A percentile compares a stretch with the other conserved stretches of the same genome.
Evolutionary conservation across 768 basidiomycete species (phyloP).

Genomic region (Neoboletus brunneissimus): DNA sequence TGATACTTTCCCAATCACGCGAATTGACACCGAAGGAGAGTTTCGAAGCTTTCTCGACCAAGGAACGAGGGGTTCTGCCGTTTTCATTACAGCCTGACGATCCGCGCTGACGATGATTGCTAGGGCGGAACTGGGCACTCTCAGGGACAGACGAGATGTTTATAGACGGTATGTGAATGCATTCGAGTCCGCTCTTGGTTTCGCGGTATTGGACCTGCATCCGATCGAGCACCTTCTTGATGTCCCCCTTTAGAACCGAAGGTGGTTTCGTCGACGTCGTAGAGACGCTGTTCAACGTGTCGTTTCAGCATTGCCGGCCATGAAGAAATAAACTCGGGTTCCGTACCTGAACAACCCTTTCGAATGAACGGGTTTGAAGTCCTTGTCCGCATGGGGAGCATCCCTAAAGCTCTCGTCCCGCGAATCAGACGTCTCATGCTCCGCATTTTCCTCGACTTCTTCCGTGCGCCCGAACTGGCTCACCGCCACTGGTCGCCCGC

Average conservation of each 20-base stretch:
- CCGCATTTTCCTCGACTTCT: slow-evolving; percentile 48
- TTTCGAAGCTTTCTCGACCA: slow-evolving; percentile 75
- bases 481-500: slow-evolving; percentile 35
- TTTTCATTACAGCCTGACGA: slow-evolving; percentile 55
- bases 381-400: slow-evolving; percentile 55
- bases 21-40: slow-evolving; percentile 72
- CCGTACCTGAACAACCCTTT: slow-evolving; percentile 91
- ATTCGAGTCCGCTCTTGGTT: slow-evolving; percentile 90
- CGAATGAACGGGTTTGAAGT: slow-evolving; percentile 91
- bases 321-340: neutral
- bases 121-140: slow-evolving; percentile 32
- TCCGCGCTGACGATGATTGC: slow-evolving; percentile 41
- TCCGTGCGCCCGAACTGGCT: slow-evolving; percentile 50
- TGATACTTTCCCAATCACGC: slow-evolving; percentile 43
- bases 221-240: slow-evolving; percentile 82
- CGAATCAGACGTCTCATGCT: slow-evolving; percentile 34
- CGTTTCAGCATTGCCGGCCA: neutral
- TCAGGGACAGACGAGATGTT: slow-evolving; percentile 74
- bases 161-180: slow-evolving; percentile 92
- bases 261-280: slow-evolving; percentile 93
- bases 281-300: slow-evolving; percentile 60
- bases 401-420: slow-evolving; percentile 47
- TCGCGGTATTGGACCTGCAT: slow-evolving; percentile 96
- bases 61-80: slow-evolving; percentile 46
- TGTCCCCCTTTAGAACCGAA: slow-evolving; percentile 75